Base-by-base conservation (phyloP, 2,329 filamentous ascomycete species). In the Penicillium griseofulvum region DNA sequence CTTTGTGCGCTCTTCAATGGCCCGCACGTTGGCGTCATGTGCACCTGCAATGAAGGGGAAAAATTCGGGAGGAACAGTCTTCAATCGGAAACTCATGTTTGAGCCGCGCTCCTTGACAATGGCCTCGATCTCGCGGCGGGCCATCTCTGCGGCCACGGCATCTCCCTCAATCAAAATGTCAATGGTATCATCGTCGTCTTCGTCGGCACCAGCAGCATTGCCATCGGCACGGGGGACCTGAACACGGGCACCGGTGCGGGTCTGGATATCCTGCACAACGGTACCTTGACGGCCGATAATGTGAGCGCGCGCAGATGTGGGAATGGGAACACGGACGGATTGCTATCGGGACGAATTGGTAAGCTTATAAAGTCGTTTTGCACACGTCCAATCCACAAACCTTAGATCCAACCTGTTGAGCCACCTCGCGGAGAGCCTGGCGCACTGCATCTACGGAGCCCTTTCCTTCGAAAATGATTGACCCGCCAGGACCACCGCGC, bases 251-350 rank as follows among this genome's bases (percentile, higher is more conserved):
- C 93, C 92, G 3, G 91, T 94, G 74, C 89, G 88, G 73, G 93
- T 90, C 76, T 93, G 90, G 50, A 99, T 86, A 44, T 88, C 84
- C 77, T 95, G 93, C 72, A 99, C 95, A 58, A 88, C 93, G 26
- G 90, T 84, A 55, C 95, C 95, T 70, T 89, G 87, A 70, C 90
- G 91, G 65, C 94, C 95, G 71, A 99, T 97, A 74, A 99, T 92
- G 74, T 93, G 88, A 50, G 92, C 85, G 58, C 91, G 87, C 22
- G 91, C 85, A 37, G 91, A 93, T 46, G 87, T 83, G 49, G 93
- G 94, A 61, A 99, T 88, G 2, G 89, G 81, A 46, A 97, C 85
- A 61, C 86, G 87, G 68, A 90, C 81, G 49, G 82, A 81, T 80
- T 86, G 83, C 83, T 87, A 61, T 19, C 49, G 16, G 14, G 28